These are phyloP conservation scores for Ogataea paradorogensis DNA, from an alignment of 805 yeast species.

Conservation along the genomic window DNA sequence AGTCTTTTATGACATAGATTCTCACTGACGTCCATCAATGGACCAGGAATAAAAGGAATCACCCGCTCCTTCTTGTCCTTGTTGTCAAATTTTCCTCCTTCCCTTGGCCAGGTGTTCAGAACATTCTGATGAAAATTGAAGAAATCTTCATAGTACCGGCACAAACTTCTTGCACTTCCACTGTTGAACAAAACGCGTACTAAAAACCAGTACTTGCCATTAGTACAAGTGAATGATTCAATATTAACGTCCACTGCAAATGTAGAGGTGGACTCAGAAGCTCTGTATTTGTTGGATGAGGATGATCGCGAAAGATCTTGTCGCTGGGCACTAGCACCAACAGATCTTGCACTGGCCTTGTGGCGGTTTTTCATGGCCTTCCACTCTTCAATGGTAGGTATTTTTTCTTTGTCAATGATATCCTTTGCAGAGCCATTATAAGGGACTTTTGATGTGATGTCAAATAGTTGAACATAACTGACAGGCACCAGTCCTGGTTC, in stretches of 20 bases:
- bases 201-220: conserved; percentile 87
- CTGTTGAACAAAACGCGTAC: conserved; percentile 63
- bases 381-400: conserved; percentile 97
- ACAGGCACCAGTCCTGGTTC: conserved; percentile 98
- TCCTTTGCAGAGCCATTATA: conserved; percentile 47
- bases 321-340: conserved; percentile 26
- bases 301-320: conserved; percentile 14
- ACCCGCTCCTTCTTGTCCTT: conserved; percentile 76
- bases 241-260: conserved; percentile 65
- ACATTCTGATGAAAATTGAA: conserved; percentile 87
- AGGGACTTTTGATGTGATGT: conserved; percentile 63
- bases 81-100: conserved; percentile 78
- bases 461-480: conserved; percentile 81
- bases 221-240: conserved; percentile 74
- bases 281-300: conserved; percentile 12
- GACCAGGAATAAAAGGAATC: conserved; percentile 95
- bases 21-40: conserved; percentile 86
- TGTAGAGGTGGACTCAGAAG: conserved; percentile 14
- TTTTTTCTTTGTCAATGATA: conserved; percentile 56
- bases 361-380: conserved; percentile 85
- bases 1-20: conserved; percentile 52
- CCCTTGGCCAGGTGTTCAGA: conserved; percentile 81
- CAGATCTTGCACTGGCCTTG: conserved; percentile 71
- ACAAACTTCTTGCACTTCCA: conserved; percentile 68
- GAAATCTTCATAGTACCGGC: conserved; percentile 92